Evolutionary conservation across 257 asterid species (phyloP), one percentile per base, ranked within the genome.

Genomic region (Verbena officinalis): DNA sequence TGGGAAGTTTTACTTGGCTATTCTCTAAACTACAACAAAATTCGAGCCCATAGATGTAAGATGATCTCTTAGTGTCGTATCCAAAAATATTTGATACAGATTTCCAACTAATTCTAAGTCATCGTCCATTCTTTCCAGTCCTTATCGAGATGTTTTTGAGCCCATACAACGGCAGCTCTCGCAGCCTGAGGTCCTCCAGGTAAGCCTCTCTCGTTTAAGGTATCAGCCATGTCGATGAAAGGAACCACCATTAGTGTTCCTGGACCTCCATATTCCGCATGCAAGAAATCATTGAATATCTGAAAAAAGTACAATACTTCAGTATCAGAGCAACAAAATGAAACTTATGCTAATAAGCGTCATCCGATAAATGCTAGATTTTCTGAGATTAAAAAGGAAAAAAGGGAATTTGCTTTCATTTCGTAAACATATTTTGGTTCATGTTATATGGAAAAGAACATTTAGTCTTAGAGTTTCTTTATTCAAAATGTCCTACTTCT

Each of bases 151-250:
- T 88, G 89, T 9, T 74, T 56, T 72, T 84, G 91, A 17, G 98
- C 96, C 98, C 98, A 91, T 77, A 86, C 86, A 9, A 91, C 83
- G 9, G 98, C 95, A 48, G 83, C 86, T 19, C 96, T 78, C n/a
- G 98, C 95, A 58, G 96, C 96, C 62, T 91, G 95, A 10, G 98
- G 98, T 48, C 88, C 97, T 55, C 97, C 96, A 0, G 96, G 97
- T 62, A 91, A 81, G 48, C 93, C 96, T 39, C 78, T 83, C 63
- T 91, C 97, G 24, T 80, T 86, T 45, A 91, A 43, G 45, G 96
- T 81, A 71, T 91, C 93, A 9, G 96, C 96, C 96, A 88, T 91
- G 69, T 91, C 96, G 9, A 88, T 72, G 79, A 91, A 91, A 7
- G 97, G 97, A 21, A 67, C 49, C 6, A 91, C 96, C 84, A 91